phyloP scores from a whole-genome alignment of 2,329 filamentous ascomycete species.

The Cladosporium oxysporum region DNA sequence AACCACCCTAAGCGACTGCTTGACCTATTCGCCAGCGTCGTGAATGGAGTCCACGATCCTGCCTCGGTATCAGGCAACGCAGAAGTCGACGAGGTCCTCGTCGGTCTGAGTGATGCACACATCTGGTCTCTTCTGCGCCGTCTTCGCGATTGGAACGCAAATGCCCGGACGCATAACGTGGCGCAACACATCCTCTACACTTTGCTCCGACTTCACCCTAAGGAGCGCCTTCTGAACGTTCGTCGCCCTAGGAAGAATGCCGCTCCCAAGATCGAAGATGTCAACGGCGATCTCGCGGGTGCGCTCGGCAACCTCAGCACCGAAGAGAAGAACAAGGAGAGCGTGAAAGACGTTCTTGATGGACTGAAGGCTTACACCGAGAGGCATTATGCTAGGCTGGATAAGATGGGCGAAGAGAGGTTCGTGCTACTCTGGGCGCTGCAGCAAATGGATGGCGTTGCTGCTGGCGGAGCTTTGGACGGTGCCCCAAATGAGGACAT shows the following conservation, averaged over 20 bases:
- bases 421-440: constrained; percentile 93
- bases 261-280: constrained; percentile 21
- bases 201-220: constrained; percentile 78
- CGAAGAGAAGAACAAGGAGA: constrained; percentile 48
- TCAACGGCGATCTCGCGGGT: constrained; percentile 32
- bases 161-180: constrained; percentile 79
- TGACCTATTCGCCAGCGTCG: constrained; percentile 77
- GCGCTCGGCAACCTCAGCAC: constrained; percentile 37
- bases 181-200: constrained; percentile 83
- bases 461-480: constrained; percentile 14
- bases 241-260: constrained; percentile 36
- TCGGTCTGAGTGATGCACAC: constrained; percentile 78
- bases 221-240: constrained; percentile 65
- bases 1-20: constrained; percentile 91
- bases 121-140: constrained; percentile 79
- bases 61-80: constrained; percentile 65
- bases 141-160: constrained; percentile 95
- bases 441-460: constrained; percentile 81
- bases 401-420: constrained; percentile 90
- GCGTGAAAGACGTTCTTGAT: constrained; percentile 79
- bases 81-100: constrained; percentile 79
- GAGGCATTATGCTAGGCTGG: constrained; percentile 84
- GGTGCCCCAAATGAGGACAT: not conserved
- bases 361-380: constrained; percentile 90
- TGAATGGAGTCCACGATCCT: constrained; percentile 64